phyloP scores from a whole-genome alignment of 2,329 filamentous ascomycete species.

The Teratosphaeria zuluensis region DNA sequence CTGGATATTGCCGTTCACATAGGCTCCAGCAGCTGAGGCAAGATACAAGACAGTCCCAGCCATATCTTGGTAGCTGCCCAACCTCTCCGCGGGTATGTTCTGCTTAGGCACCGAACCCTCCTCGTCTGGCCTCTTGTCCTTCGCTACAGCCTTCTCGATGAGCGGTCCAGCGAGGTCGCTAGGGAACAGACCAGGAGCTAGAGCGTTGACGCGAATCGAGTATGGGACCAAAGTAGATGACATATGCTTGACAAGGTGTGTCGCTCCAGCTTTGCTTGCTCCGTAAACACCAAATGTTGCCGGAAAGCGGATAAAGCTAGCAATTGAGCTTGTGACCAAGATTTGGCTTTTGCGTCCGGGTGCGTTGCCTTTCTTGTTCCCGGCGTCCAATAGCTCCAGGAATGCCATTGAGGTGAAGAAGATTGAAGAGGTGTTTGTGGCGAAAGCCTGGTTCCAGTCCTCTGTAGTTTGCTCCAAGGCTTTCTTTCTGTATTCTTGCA shows the following conservation, averaged over 20 bases:
- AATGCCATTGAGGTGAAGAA: conserved; percentile 32
- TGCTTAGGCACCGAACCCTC: conserved; percentile 33
- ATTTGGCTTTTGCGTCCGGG: conserved; percentile 31
- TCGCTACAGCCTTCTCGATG: conserved; percentile 21
- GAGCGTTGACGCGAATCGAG: conserved; percentile 41
- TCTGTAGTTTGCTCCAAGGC: conserved; percentile 3
- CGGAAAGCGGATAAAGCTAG: conserved; percentile 32
- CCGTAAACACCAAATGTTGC: conserved; percentile 32
- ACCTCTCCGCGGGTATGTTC: conserved; percentile 47
- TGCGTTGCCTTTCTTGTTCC: conserved; percentile 29
- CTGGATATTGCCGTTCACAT: conserved; percentile 54
- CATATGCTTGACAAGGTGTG: conserved; percentile 41
- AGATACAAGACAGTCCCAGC: conserved; percentile 54
- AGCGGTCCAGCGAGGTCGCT: conserved; percentile 51
- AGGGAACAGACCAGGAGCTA: conserved; percentile 50
- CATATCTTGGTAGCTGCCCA: conserved; percentile 41
- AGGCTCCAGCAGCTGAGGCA: conserved; percentile 54
- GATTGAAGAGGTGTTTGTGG: conserved; percentile 6
- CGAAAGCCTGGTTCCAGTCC: conserved; percentile 8
- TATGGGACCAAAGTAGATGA: conserved; percentile 31
- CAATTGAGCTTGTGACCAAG: conserved; percentile 39
- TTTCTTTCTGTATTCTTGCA: conserved; percentile 6
- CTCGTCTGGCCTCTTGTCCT: conserved; percentile 25
- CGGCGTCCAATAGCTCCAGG: conserved; percentile 30
- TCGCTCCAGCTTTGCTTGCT: conserved; percentile 38